phyloP scores from a whole-genome alignment of 2,329 filamentous ascomycete species.

The Orbilia ellipsospora region DNA sequence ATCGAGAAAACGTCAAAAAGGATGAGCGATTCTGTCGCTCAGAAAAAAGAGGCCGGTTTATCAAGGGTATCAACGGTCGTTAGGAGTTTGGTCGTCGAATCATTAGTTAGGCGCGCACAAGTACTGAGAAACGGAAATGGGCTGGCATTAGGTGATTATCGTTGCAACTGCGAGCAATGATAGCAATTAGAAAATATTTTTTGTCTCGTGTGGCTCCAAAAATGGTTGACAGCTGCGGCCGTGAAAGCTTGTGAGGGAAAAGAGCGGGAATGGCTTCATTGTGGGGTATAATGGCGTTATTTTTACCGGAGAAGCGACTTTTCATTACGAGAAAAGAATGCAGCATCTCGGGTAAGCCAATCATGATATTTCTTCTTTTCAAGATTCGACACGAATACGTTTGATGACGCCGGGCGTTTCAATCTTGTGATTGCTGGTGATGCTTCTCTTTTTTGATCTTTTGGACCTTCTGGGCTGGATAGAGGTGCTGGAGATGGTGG shows the following conservation, averaged over 20 bases:
- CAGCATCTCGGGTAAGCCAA: constrained; percentile 5
- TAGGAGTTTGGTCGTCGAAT: constrained; percentile 42
- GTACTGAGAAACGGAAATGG: not conserved
- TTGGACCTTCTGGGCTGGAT: constrained; percentile 32
- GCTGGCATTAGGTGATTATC: constrained; percentile 28
- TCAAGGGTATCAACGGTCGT: constrained; percentile 54
- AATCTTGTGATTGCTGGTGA: constrained; percentile 41
- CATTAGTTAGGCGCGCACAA: constrained; percentile 37
- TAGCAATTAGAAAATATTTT: not conserved
- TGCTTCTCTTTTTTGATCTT: constrained; percentile 34
- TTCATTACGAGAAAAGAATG: constrained; percentile 49
- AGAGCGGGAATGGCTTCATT: constrained; percentile 38
- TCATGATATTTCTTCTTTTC: not conserved
- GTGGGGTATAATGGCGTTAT: constrained; percentile 55
- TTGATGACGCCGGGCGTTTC: constrained; percentile 49
- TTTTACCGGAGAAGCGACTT: constrained; percentile 22
- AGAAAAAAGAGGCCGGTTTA: constrained; percentile 26
- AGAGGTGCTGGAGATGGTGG: constrained; percentile 48
- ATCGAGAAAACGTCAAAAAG: constrained; percentile 1
- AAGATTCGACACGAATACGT: constrained; percentile 48
- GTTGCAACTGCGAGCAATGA: constrained; percentile 7
- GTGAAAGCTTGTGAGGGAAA: constrained; percentile 21
- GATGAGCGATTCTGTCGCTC: constrained; percentile 6
- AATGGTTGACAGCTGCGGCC: constrained; percentile 22
- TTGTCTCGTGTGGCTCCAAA: constrained; percentile 39